These are phyloP conservation scores for Vinca major DNA, from an alignment of 305 asterid species.

Conservation along the genomic window DNA sequence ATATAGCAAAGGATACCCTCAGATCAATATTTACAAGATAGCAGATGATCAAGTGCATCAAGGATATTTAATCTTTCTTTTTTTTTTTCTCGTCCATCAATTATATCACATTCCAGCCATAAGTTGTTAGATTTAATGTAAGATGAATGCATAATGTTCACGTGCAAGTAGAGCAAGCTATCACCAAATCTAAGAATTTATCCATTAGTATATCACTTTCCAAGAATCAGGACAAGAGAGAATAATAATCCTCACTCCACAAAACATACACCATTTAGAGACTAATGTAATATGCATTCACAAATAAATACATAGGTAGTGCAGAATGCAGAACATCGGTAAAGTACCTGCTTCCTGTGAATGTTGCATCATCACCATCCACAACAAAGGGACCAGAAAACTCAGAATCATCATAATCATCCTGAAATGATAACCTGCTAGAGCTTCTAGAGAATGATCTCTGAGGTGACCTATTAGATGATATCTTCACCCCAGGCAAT, in stretches of 20 bases:
- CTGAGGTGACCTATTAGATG: constrained; percentile 42
- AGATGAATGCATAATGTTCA: neutral
- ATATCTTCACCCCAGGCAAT: constrained; percentile 28
- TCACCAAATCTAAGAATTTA: neutral
- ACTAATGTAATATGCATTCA: neutral
- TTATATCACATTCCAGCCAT: neutral
- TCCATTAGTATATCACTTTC: too few relatives aligned
- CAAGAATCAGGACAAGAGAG: neutral
- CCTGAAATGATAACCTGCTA: constrained; percentile 57
- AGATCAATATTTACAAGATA: too few relatives aligned
- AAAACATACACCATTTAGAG: neutral
- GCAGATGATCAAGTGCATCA: neutral
- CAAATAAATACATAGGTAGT: neutral
- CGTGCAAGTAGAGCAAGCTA: neutral
- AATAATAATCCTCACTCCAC: neutral
- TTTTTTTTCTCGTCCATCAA: neutral
- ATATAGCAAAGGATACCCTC: too few relatives aligned
- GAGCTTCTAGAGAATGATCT: constrained; percentile 60
- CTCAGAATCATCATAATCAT: constrained; percentile 60
- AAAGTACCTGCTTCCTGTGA: constrained; percentile 58
- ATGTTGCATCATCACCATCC: constrained; percentile 54
- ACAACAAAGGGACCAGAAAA: constrained; percentile 64
- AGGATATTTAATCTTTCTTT: neutral
- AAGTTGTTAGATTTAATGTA: neutral
- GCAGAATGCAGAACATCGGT: neutral